Percentiles rank a stretch among this genome's conserved stretches.
These are phyloP conservation scores for Psilocybe azurescens DNA, from an alignment of 768 basidiomycete genomes.

Conservation along the genomic window DNA sequence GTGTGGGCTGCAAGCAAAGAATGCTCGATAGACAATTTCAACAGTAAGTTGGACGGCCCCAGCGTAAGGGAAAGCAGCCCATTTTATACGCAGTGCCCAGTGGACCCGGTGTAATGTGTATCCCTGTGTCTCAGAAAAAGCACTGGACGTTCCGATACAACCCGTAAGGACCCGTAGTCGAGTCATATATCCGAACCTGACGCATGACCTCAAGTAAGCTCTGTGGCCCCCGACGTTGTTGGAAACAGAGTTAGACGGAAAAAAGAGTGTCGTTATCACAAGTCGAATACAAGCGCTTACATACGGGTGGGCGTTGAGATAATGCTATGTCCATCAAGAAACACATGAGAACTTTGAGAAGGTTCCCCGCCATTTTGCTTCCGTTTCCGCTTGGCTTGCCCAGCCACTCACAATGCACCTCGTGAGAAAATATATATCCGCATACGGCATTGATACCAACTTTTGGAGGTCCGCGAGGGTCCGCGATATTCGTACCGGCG, in stretches of 20 bases:
- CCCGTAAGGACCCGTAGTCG: slow-evolving; percentile 1
- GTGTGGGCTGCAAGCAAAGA: not conserved
- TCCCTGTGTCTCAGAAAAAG: slow-evolving; percentile 7
- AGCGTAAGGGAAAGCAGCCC: not conserved
- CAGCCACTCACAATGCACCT: not conserved
- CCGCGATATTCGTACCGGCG: slow-evolving; percentile 20
- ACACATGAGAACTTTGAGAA: not conserved
- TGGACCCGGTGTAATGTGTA: not conserved
- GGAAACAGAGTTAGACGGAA: not conserved
- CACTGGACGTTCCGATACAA: slow-evolving; percentile 8
- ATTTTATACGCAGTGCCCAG: slow-evolving; percentile 9
- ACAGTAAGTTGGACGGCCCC: not conserved
- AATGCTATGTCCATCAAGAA: not conserved
- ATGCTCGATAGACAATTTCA: not conserved
- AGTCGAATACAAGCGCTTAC: not conserved
- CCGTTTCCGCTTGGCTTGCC: not conserved
- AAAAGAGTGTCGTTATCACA: not conserved
- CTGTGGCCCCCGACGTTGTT: not conserved
- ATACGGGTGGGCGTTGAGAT: not conserved
- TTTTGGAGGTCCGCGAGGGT: slow-evolving; percentile 18
- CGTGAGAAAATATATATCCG: slow-evolving; percentile 1
- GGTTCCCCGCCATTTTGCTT: slow-evolving; percentile 4
- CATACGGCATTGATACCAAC: not conserved
- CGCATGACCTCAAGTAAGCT: not conserved
- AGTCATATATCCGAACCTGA: not conserved